A percentile compares a stretch with the other conserved stretches of the same genome.
These are phyloP conservation scores for Wickerhamomyces silvicola DNA, from an alignment of 805 yeast species.

Conservation along the genomic window DNA sequence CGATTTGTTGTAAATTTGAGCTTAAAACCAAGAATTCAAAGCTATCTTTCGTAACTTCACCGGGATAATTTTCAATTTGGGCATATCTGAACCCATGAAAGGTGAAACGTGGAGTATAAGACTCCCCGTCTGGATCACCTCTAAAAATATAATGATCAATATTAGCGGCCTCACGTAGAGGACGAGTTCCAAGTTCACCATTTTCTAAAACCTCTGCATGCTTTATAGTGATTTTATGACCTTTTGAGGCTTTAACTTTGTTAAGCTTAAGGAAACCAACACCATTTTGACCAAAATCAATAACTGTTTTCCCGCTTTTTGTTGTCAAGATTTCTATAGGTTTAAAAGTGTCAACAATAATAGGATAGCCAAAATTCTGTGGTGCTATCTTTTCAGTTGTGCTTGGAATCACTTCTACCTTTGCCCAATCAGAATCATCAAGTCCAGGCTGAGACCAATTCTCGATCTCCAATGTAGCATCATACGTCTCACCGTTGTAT, in stretches of 20 bases:
- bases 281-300: conserved; percentile 14
- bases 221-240: conserved; percentile 5
- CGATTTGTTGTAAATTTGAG: conserved; percentile 9
- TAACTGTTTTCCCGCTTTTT: conserved; percentile 6
- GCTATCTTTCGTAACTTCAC: conserved; percentile 6
- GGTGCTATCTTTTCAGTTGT: conserved; percentile 8
- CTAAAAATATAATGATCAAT: conserved; percentile 10
- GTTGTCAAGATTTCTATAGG: conserved; percentile 8
- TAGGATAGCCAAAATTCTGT: conserved; percentile 11
- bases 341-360: conserved; percentile 6
- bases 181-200: conserved; percentile 11
- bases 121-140: conserved; percentile 9
- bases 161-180: conserved; percentile 9
- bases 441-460: conserved; percentile 7
- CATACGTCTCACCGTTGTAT: conserved; percentile 12
- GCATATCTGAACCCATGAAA: conserved; percentile 13
- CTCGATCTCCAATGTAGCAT: conserved; percentile 8
- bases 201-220: conserved; percentile 15
- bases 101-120: conserved; percentile 12
- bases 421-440: conserved; percentile 4
- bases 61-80: conserved; percentile 13
- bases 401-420: conserved; percentile 5
- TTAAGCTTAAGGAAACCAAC: conserved; percentile 13
- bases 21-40: conserved; percentile 7
- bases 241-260: conserved; percentile 7